Evolutionary conservation across 257 asterid genomes (phyloP), one percentile per base, ranked within the genome.

Genomic region (Solanum microdontum): DNA sequence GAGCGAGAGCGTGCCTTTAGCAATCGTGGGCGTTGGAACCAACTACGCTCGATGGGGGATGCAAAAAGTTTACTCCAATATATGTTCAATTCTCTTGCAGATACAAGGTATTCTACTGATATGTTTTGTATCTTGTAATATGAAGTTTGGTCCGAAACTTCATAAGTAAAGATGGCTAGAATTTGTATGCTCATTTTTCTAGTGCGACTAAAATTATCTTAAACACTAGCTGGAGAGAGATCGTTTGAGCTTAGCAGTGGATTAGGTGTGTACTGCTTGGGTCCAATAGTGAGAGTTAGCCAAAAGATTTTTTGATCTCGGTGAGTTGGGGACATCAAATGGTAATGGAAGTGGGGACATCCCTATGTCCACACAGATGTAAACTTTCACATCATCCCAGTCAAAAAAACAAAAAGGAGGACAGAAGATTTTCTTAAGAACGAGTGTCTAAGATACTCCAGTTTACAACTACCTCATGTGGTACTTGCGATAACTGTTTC

Each of bases 11-110:
- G 99, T 11, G 92, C 94, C 73, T 90, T 92, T 86, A 89, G 90
- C 86, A 89, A 90, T 88, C 98, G 98, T 87, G 99, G 99, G 72
- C 96, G 99, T 55, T 97, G 98, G 98, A 97, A 96, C 91, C 98
- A 97, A 86, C 94, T 97, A 60, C 98, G 99, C 34, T 96, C 99
- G 28, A 96, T 97, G 99, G 99, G 95, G 37, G 99, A 97, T 68
- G 98, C 99, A 15, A 97, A 94, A 90, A 92, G 90, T 90, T 89
- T 95, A 89, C 99, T 97, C 83, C 99, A 97, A 79, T 86, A 93
- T 90, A 97, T 96, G 97, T 94, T 94, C 91, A 94, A 92, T 87
- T 91, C 94, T 92, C 98, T 97, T 76, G 98, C 94, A 9, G 98
- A 97, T 89, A 91, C 98, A 88, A 95, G 98, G 99, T 97, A 79